Conservation (phyloP, 345 rosid species). For the Draba incana region DNA sequence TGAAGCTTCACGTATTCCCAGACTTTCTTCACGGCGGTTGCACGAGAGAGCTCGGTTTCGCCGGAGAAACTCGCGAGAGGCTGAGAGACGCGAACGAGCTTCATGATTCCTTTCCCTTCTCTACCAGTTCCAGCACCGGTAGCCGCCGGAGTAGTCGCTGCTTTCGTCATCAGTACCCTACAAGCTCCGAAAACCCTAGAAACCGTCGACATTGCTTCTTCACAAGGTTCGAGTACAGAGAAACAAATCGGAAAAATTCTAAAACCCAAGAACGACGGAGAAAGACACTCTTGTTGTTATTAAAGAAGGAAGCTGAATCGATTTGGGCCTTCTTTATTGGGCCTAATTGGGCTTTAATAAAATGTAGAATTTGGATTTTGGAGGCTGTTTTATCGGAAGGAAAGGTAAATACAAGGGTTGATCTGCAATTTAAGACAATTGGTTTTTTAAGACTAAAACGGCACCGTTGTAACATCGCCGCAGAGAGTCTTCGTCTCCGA, state of each 20-base stretch:
- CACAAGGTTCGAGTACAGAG: background rate
- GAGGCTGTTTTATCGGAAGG: too few relatives aligned
- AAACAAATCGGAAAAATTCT: background rate
- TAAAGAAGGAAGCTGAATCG: background rate
- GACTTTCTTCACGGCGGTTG: conserved; percentile 51
- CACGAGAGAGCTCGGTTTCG: conserved; percentile 49
- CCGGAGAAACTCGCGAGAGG: conserved; percentile 49
- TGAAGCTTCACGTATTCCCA: conserved; percentile 54
- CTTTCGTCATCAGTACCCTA: conserved; percentile 39
- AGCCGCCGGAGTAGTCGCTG: conserved; percentile 10
- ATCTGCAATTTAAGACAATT: too few relatives aligned
- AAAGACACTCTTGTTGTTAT: background rate
- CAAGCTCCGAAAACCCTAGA: conserved; percentile 44
- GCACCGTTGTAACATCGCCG: background rate
- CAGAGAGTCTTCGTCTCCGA: background rate
- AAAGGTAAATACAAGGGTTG: too few relatives aligned
- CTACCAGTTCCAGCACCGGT: background rate
- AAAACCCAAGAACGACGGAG: conserved; percentile 17
- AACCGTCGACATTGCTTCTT: conserved; percentile 27
- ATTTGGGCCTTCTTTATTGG: conserved; percentile 4
- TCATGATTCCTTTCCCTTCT: conserved; percentile 27
- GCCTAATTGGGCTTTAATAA: too few relatives aligned
- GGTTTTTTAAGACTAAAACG: background rate
- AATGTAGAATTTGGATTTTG: too few relatives aligned
- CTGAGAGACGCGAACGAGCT: conserved; percentile 27